Evolutionary conservation across 75 land plant genomes (phyloP), one percentile per base, ranked within the genome.

Genomic region (Chamaecyparis obtusa): DNA sequence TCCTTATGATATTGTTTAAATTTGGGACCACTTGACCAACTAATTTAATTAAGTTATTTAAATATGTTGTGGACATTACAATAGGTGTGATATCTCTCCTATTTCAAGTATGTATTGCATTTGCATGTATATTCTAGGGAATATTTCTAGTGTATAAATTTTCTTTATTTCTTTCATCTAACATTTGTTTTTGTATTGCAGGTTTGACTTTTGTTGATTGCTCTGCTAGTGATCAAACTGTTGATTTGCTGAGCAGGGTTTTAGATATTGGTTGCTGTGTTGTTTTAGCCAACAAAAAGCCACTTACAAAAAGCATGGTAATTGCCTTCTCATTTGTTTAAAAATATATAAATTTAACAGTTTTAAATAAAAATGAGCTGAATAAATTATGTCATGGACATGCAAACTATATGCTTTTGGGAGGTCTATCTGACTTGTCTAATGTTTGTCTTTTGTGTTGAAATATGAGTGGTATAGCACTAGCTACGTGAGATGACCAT

Each of bases 201-300:
- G 97, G 97, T 87, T 89, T 96, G 88, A 91, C 85, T 60, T 36
- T 95, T 49, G 92, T 92, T 84, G 98, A 96, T 89, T 96, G 96
- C 80, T 91, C 96, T 86, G 98, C 98, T 33, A 96, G 96, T 85
- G 90, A 93, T 32, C 92, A 95, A 74, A 95, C 94, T n/a, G 39
- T 91, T 64, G 85, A 55, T 16, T 7, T 93, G 19, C 87, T 96
- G 57, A 89, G 56, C 35, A 84, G 88, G 60, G 91, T n/a, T 43
- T 83, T 87, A 80, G 95, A 91, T 11, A 67, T 88, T 46, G 95
- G 94, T 35, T 91, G 94, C 85, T 95, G 94, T 71, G 76, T 96
- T 88, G 96, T 96, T 46, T 74, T 96, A 86, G 98, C 98, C 84
- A 96, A 96, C 77, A 96, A 96, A 87, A 96, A 96, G 88, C 96